phyloP scores from a whole-genome alignment of 768 basidiomycete genomes.

The Tricholoma furcatifolium region DNA sequence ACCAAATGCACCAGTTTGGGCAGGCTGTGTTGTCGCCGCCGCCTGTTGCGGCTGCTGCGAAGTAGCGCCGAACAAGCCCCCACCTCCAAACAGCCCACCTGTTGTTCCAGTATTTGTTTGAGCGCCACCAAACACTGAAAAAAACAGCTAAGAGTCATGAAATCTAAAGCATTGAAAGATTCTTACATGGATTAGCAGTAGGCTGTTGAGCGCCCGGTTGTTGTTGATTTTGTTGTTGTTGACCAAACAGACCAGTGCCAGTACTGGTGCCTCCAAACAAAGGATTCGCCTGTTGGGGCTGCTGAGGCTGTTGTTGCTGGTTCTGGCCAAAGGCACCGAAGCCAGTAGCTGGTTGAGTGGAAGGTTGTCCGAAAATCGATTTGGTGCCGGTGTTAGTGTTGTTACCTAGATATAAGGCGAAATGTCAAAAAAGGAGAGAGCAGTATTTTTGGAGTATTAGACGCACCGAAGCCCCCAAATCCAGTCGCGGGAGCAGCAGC shows the following conservation, averaged over 20 bases:
- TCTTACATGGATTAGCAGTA: constrained; percentile 34
- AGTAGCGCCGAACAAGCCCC: constrained; percentile 28
- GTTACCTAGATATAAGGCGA: constrained; percentile 2
- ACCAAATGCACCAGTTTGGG: constrained; percentile 28
- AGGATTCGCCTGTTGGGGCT: constrained; percentile 25
- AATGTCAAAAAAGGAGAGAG: not conserved
- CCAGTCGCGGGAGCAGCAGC: constrained; percentile 25
- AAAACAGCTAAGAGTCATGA: not conserved
- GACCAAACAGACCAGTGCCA: constrained; percentile 33
- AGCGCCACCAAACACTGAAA: constrained; percentile 17
- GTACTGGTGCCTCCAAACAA: constrained; percentile 25
- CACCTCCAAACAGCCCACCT: constrained; percentile 34
- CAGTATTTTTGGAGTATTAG: not conserved
- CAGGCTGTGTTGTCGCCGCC: constrained; percentile 30
- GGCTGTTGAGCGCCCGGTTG: constrained; percentile 30
- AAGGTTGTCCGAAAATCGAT: constrained; percentile 43
- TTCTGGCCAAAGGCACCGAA: constrained; percentile 38
- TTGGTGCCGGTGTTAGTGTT: constrained; percentile 19
- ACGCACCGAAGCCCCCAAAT: constrained; percentile 41
- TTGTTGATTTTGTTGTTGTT: constrained; percentile 30
- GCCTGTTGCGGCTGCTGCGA: constrained; percentile 23
- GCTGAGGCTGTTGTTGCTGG: constrained; percentile 34
- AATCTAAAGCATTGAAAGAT: not conserved
- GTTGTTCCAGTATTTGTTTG: constrained; percentile 21
- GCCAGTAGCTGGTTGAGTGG: constrained; percentile 37